phyloP scores from a whole-genome alignment of 805 yeast species.

The Naumovozyma baii region DNA sequence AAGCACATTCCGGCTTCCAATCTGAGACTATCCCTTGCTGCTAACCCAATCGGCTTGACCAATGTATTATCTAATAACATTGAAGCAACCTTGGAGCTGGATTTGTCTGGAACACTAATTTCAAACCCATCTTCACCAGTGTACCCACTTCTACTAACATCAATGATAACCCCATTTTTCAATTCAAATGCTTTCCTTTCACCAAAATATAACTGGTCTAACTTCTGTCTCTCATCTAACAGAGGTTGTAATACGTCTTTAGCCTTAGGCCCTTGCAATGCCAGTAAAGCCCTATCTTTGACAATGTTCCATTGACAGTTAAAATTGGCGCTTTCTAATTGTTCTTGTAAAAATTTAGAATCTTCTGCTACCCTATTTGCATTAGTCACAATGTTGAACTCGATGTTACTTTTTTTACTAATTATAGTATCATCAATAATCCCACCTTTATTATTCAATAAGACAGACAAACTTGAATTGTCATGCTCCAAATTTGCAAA shows the following conservation, averaged over 20 bases:
- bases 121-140: conserved; percentile 99
- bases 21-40: conserved; percentile 95
- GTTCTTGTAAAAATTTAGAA: conserved; percentile 47
- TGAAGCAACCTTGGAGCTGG: conserved; percentile 53
- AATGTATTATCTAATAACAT: conserved; percentile 42
- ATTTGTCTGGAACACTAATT: conserved; percentile 58
- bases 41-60: conserved; percentile 85
- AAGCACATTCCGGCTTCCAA: conserved; percentile 98
- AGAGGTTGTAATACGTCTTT: conserved; percentile 54
- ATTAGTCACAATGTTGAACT: conserved; percentile 82
- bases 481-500: conserved; percentile 45
- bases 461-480: conserved; percentile 65
- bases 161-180: conserved; percentile 38
- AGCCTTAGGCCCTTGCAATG: conserved; percentile 89
- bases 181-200: conserved; percentile 36
- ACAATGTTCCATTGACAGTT: conserved; percentile 37
- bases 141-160: conserved; percentile 91
- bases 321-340: conserved; percentile 28
- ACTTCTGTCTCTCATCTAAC: conserved; percentile 35
- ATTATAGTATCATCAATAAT: conserved; percentile 90
- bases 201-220: conserved; percentile 66
- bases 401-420: conserved; percentile 52
- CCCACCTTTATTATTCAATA: conserved; percentile 70
- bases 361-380: conserved; percentile 92
- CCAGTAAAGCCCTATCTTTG: conserved; percentile 63